These are phyloP conservation scores for Magnaporthiopsis poae DNA, from an alignment of 2,329 filamentous ascomycete species.

Conservation along the genomic window DNA sequence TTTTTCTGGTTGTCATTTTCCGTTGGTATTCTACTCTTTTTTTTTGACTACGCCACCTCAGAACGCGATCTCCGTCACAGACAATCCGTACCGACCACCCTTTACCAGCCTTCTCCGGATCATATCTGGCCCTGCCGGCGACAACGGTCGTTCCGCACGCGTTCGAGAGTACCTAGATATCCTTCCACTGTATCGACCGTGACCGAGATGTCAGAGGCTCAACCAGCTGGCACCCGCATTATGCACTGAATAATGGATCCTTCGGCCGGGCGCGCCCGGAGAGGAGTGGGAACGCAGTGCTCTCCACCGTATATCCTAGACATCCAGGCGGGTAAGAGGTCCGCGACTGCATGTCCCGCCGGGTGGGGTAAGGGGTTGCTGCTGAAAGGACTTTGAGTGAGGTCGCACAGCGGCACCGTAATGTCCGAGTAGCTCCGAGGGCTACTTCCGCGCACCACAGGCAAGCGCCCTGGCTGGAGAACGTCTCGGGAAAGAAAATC, in stretches of 20 bases:
- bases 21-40: background rate
- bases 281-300: slow-evolving; percentile 15
- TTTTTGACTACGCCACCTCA: slow-evolving; percentile 16
- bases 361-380: slow-evolving; percentile 34
- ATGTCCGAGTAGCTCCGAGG: background rate
- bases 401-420: background rate
- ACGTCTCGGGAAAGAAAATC: background rate
- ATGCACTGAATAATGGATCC: slow-evolving; percentile 15
- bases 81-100: slow-evolving; percentile 6
- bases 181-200: background rate
- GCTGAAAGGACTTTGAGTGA: background rate
- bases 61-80: slow-evolving; percentile 21
- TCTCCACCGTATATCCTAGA: slow-evolving; percentile 25
- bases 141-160: slow-evolving; percentile 23
- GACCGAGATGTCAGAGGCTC: background rate
- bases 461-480: slow-evolving; percentile 1
- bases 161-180: slow-evolving; percentile 28
- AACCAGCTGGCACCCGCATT: background rate
- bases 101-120: slow-evolving; percentile 23
- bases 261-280: slow-evolving; percentile 25
- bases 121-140: slow-evolving; percentile 23
- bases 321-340: slow-evolving; percentile 24
- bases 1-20: background rate
- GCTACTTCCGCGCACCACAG: background rate
- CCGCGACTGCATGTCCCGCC: slow-evolving; percentile 32